These are phyloP conservation scores for Backusella tarrabulga DNA, from an alignment of 192 early-diverging fungal genomes.

Conservation along the genomic window DNA sequence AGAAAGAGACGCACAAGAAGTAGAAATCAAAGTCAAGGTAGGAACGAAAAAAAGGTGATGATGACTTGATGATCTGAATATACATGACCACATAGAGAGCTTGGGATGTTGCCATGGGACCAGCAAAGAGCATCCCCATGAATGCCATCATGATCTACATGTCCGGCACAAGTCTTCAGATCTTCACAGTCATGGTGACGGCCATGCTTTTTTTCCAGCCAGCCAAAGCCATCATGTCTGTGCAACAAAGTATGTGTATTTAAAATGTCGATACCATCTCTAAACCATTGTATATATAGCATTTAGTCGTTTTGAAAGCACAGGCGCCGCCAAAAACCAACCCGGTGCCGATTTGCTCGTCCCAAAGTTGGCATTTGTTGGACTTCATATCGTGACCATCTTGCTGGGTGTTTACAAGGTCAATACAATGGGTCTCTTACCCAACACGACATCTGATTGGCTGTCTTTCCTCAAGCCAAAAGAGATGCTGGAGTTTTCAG, in stretches of 20 bases:
- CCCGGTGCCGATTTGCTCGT: constrained; percentile 52
- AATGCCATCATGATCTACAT: constrained; percentile 99
- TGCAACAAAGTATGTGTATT: constrained; percentile 54
- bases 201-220: constrained; percentile 94
- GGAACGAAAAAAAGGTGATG: not conserved
- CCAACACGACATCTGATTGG: constrained; percentile 93
- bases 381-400: constrained; percentile 78
- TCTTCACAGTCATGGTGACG: constrained; percentile 93
- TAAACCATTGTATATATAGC: constrained; percentile 30
- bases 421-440: constrained; percentile 92
- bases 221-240: constrained; percentile 68
- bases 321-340: constrained; percentile 35
- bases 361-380: constrained; percentile 83
- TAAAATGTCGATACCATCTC: not conserved
- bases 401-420: constrained; percentile 90
- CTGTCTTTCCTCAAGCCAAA: constrained; percentile 86
- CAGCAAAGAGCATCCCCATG: constrained; percentile 94
- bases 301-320: constrained; percentile 76
- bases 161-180: constrained; percentile 95
- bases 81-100: constrained; percentile 70
- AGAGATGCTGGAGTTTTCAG: constrained; percentile 10
- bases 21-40: constrained; percentile 32
- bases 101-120: constrained; percentile 90
- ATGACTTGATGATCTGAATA: not conserved
- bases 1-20: constrained; percentile 21